Evolutionary conservation across 345 rosid species (phyloP).

Genomic region (Syzygium oleosum): DNA sequence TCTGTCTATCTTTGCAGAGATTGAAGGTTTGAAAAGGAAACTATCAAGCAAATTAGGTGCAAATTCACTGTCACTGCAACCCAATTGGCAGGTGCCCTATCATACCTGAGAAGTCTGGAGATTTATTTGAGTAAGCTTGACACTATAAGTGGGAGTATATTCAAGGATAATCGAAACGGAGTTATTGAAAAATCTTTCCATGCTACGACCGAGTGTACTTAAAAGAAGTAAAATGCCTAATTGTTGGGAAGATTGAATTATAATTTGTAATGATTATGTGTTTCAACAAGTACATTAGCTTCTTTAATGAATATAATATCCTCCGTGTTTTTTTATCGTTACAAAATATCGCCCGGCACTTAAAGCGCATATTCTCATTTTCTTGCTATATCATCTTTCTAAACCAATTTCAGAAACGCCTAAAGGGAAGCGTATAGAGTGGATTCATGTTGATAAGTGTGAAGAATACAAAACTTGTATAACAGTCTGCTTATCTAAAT

Average conservation of each 20-base stretch:
- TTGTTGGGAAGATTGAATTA: not conserved
- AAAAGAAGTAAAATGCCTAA: not conserved
- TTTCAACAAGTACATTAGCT: not conserved
- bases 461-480: not conserved
- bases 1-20: conserved; percentile 31
- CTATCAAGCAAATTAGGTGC: conserved; percentile 95
- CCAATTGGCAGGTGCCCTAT: conserved; percentile 81
- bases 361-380: not conserved
- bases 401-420: not conserved
- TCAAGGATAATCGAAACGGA: not conserved
- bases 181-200: not conserved
- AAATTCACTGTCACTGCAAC: conserved; percentile 64
- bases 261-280: not conserved
- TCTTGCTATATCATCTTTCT: not conserved
- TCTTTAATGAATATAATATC: not conserved
- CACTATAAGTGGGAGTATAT: not conserved
- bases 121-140: not conserved
- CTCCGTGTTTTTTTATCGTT: not conserved
- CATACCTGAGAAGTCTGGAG: not conserved
- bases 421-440: not conserved
- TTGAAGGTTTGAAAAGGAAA: conserved; percentile 92
- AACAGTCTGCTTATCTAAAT: not conserved
- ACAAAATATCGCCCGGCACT: not conserved
- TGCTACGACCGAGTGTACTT: not conserved
- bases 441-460: not conserved